A percentile compares a stretch with the other conserved stretches of the same genome.
phyloP scores from a whole-genome alignment of 768 basidiomycete genomes.

The Mycena indigotica region DNA sequence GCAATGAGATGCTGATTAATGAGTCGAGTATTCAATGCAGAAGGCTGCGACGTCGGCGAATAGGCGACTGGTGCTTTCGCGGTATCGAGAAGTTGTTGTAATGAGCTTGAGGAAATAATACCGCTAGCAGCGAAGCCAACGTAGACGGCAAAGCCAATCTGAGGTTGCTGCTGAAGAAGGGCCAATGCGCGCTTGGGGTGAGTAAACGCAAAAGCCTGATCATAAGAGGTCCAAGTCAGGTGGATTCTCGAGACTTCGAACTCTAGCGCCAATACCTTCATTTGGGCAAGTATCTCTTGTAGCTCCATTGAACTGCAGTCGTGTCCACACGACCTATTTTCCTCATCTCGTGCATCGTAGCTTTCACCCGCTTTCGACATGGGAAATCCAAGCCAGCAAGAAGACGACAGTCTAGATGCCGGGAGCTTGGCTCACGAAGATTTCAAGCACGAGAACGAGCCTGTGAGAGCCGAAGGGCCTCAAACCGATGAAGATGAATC shows the following conservation, averaged over 20 bases:
- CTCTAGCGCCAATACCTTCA: too few relatives aligned
- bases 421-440: not conserved
- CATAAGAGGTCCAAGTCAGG: too few relatives aligned
- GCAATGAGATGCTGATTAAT: too few relatives aligned
- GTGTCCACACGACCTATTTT: too few relatives aligned
- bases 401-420: not conserved
- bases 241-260: too few relatives aligned
- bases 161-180: conserved; percentile 84
- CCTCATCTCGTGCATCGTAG: too few relatives aligned
- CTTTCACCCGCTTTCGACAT: not conserved
- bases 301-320: too few relatives aligned
- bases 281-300: too few relatives aligned
- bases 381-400: not conserved
- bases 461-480: not conserved
- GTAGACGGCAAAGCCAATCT: conserved; percentile 94
- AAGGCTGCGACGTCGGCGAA: too few relatives aligned
- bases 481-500: not conserved
- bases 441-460: not conserved
- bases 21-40: too few relatives aligned
- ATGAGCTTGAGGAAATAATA: conserved; percentile 84
- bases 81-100: too few relatives aligned
- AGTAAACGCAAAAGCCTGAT: conserved; percentile 90
- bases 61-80: too few relatives aligned
- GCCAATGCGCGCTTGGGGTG: conserved; percentile 87
- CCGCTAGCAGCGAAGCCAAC: conserved; percentile 92